Evolutionary conservation across 139 green algal species (phyloP).

Genomic region (Picochlorum sp.): DNA sequence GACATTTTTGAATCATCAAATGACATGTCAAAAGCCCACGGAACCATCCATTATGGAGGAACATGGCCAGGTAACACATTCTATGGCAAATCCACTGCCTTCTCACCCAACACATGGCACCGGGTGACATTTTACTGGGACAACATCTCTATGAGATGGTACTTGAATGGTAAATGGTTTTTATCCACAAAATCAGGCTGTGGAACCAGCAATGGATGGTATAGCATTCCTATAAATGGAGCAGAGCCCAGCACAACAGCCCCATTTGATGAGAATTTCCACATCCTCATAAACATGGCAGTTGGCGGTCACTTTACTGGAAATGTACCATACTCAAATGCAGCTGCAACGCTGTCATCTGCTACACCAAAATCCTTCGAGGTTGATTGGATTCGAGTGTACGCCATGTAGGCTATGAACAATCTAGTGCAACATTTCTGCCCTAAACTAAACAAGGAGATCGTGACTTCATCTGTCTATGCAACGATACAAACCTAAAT

Average conservation of each 20-base stretch:
- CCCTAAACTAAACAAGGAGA: too few species aligned
- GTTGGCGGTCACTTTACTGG: constrained; percentile 21
- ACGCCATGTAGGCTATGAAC: neutral
- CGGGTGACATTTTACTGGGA: constrained; percentile 7
- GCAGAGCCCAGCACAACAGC: neutral
- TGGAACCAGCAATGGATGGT: constrained; percentile 9
- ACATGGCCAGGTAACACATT: constrained; percentile 12
- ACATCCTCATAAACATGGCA: constrained; percentile 22
- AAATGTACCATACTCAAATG: neutral
- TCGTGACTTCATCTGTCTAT: too few species aligned
- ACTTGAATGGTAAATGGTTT: constrained; percentile 1
- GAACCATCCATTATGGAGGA: constrained; percentile 17
- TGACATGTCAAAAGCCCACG: constrained; percentile 2
- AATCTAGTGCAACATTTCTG: neutral
- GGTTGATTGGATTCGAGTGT: constrained; percentile 12
- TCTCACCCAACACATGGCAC: constrained; percentile 7
- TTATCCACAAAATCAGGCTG: neutral
- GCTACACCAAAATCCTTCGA: constrained; percentile 8
- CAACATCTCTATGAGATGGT: constrained; percentile 1
- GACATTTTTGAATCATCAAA: constrained; percentile 16
- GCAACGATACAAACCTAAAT: too few species aligned
- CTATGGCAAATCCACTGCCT: neutral
- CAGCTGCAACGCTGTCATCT: neutral
- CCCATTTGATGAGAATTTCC: constrained; percentile 15
- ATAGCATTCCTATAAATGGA: neutral